Evolutionary conservation across 2,329 filamentous ascomycete species (phyloP), one percentile per base, ranked within the genome.

Genomic region (Pseudocercospora crystallina): DNA sequence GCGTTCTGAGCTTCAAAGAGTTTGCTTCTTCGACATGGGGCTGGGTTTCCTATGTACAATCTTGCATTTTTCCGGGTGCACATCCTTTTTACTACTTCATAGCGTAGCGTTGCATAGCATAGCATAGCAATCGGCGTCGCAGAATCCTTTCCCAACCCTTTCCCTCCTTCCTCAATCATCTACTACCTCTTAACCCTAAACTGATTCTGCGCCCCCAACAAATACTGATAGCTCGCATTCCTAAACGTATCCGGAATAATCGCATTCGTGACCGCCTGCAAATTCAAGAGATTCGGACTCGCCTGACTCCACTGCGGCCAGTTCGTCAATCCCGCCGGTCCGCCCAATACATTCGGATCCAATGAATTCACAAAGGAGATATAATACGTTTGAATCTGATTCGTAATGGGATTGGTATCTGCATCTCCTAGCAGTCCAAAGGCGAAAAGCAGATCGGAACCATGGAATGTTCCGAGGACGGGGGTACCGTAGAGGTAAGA

Each of bases 401-500:
- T 49, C 5, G 60, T 57, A 4, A 60, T 53, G 2, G 54, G 34
- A 9, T 53, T 53, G 2, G 54, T 30, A 9, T 53, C 51, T 1
- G 33, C 34, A 14, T 47, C 51, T 11, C 40, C 43, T 3, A 52
- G 14, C 0, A 51, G n/a, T 9, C 42, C 49, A 33, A 51, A 60
- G 8, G 47, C 44, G 44, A 52, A 52, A 0, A 43, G 10, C 29
- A 44, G 43, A 0, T 85, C 85, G 51, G 80, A 84, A 11, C 31
- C 56, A 66, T 94, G 89, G 70, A 89, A 87, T 0, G 87, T 91
- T 13, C 89, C 89, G 0, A 92, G 68, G 41, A 91, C 70, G 0
- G 88, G 85, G 0, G 83, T 85, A 8, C 84, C 84, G 64, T 85
- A 82, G 72, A 86, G 70, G 70, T 91, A 91, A 0, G 82, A 85